Percentiles rank a stretch among this genome's conserved stretches.
Conservation (phyloP, 495 filamentous ascomycete genomes). For the Lasiosphaeria miniovina region DNA sequence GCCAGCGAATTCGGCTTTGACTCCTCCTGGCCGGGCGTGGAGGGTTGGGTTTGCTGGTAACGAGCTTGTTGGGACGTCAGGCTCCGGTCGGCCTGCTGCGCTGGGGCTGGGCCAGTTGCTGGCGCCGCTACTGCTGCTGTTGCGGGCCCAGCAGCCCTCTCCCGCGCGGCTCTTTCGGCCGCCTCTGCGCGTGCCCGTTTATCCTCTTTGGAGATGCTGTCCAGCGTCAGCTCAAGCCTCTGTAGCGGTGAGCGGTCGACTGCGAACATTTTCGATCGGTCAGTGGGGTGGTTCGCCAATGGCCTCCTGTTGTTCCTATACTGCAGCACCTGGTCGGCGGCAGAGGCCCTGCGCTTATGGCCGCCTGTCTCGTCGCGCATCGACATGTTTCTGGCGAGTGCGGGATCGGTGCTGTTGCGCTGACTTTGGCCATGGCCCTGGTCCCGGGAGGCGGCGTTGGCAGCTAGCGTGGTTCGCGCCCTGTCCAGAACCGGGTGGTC, state of each 20-base stretch:
- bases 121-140: not conserved
- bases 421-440: constrained; percentile 12
- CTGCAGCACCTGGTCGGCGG: constrained; percentile 28
- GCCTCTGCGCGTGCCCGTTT: constrained; percentile 78
- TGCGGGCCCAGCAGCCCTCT: constrained; percentile 35
- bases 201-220: constrained; percentile 88
- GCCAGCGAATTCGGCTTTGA: constrained; percentile 1
- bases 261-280: constrained; percentile 56
- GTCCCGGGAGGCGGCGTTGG: constrained; percentile 8
- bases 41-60: constrained; percentile 19
- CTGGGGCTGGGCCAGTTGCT: not conserved
- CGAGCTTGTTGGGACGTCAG: constrained; percentile 23
- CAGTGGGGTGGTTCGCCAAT: constrained; percentile 19
- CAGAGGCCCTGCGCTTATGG: constrained; percentile 28
- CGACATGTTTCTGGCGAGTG: constrained; percentile 11
- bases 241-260: constrained; percentile 85
- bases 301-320: constrained; percentile 23
- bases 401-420: constrained; percentile 23
- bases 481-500: constrained; percentile 35
- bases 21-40: constrained; percentile 12
- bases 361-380: constrained; percentile 16
- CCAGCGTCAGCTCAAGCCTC: constrained; percentile 81
- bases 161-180: constrained; percentile 58
- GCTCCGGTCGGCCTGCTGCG: constrained; percentile 17
- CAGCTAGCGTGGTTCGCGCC: constrained; percentile 28